Evolutionary conservation across 1,284 basidiomycete genomes (phyloP).

Genomic region (Moniliophthora roreri): DNA sequence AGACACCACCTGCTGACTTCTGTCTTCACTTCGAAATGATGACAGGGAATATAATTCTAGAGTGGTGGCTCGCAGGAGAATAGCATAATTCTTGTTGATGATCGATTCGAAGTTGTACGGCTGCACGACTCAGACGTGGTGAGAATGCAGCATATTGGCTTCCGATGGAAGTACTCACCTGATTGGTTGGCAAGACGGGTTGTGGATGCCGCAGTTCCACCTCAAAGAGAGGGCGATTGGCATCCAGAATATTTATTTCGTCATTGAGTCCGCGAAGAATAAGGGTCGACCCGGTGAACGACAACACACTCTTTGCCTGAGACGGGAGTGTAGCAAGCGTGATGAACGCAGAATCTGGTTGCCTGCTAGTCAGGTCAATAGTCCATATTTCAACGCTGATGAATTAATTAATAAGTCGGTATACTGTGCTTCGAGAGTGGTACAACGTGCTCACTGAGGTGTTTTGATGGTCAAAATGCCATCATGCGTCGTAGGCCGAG

Average conservation of each 20-base stretch:
- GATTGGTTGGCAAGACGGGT: constrained; percentile 7
- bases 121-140: constrained; percentile 22
- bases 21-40: constrained; percentile 17
- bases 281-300: constrained; percentile 34
- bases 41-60: constrained; percentile 40
- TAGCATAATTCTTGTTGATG: constrained; percentile 36
- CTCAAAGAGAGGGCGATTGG: constrained; percentile 23
- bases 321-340: constrained; percentile 25
- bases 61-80: constrained; percentile 38
- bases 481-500: constrained; percentile 22
- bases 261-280: constrained; percentile 32
- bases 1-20: constrained; percentile 28
- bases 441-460: constrained; percentile 32
- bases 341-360: constrained; percentile 37
- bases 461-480: constrained; percentile 40
- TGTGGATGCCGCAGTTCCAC: constrained; percentile 30
- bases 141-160: background rate
- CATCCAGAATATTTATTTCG: constrained; percentile 30
- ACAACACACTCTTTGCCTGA: constrained; percentile 31
- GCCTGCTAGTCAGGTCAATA: constrained; percentile 29
- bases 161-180: constrained; percentile 1
- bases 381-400: constrained; percentile 35
- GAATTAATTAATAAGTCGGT: constrained; percentile 12
- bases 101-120: constrained; percentile 36
- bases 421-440: background rate